Percentiles rank a stretch among this genome's conserved stretches.
Conservation (phyloP, 2,329 filamentous ascomycete genomes). For the Beauveria bassiana region DNA sequence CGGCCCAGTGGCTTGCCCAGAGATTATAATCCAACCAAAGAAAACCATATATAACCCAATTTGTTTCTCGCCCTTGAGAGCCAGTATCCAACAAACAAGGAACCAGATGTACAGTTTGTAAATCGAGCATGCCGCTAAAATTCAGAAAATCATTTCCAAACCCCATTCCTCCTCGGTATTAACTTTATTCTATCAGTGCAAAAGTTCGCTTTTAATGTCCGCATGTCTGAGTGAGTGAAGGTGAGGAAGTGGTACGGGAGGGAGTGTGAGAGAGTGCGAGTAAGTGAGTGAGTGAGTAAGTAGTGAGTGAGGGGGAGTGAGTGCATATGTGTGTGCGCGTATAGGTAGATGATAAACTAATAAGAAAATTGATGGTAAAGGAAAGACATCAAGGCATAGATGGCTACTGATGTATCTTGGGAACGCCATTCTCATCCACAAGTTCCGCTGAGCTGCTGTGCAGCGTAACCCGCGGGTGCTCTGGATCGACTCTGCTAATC, state of each 20-base stretch:
- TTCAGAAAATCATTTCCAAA: neutral
- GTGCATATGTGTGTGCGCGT: neutral
- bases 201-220: conserved; percentile 1
- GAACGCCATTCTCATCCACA: conserved; percentile 32
- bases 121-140: conserved; percentile 6
- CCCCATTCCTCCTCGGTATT: neutral
- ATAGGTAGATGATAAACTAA: neutral
- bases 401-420: neutral
- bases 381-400: neutral
- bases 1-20: neutral
- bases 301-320: too few relatives aligned
- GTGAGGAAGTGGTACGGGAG: neutral
- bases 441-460: conserved; percentile 50
- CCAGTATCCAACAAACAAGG: neutral
- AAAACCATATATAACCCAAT: conserved; percentile 8
- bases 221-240: neutral
- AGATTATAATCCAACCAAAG: neutral
- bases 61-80: neutral
- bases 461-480: conserved; percentile 35
- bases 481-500: conserved; percentile 47
- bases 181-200: conserved; percentile 6
- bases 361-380: neutral
- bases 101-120: conserved; percentile 8
- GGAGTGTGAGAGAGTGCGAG: too few relatives aligned
- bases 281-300: too few relatives aligned